Base-by-base conservation (phyloP, 2,329 filamentous ascomycete genomes). In the Bisporella sp. region DNA sequence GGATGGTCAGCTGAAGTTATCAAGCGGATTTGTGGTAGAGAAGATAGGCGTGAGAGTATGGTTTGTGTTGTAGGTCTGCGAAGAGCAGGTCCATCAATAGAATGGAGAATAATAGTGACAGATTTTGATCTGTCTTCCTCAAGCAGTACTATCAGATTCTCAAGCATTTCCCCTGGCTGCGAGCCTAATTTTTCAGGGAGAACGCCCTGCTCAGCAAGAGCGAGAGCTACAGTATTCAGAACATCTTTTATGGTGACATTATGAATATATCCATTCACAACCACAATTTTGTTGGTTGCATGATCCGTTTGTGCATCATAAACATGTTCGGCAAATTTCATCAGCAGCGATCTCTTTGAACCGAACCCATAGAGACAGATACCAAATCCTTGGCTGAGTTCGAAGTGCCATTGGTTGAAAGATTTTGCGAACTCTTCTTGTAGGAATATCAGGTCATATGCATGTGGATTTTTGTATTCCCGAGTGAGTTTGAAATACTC, bases 361-460 rank as follows among this genome's bases (percentile, higher is more conserved):
- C 93, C 93, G 65, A 89, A 95, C 31, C 93, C 93, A 65, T 95
- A 96, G 0, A 96, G 71, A 64, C 93, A 96, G 47, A 97, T 74
- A 62, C 88, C 90, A 73, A 96, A 97, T 28, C 84, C 83, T 65
- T 96, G 82, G 5, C 82, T 76, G 12, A 97, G 77, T 71, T 99
- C 93, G 65, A 97, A 96, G 1, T 78, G 72, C 93, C 93, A 99
- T 65, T 97, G 93, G 1, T 85, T 79, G 65, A 96, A 97, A 0
- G 87, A 89, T 54, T 86, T 81, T 42, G 81, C 74, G 64, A 97
- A 92, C 28, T 96, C 70, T 5, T 81, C 77, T 57, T 87, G 76
- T 30, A 99, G 73, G 56, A 86, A 85, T 13, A 79, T 74, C 46
- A 87, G 79, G 57, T 95, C 87, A 3, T 75, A 69, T 33, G 73